Evolutionary conservation across 345 rosid species (phyloP).

Genomic region (Bruguiera sexangula): DNA sequence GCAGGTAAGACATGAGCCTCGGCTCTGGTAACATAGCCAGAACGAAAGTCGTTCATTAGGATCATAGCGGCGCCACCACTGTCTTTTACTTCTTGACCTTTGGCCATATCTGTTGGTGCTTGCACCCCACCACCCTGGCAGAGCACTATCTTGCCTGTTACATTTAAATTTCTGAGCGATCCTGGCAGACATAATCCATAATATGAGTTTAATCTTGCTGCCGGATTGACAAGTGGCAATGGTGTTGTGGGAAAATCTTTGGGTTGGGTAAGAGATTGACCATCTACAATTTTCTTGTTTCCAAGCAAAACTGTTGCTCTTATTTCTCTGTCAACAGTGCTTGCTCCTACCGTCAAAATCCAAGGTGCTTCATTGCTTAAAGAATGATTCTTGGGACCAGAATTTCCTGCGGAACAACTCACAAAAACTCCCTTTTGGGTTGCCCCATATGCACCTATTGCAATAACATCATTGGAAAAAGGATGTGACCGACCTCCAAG

Average conservation of each 20-base stretch:
- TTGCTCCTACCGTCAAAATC: slow-evolving; percentile 39
- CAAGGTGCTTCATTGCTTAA: slow-evolving; percentile 32
- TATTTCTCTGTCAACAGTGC: slow-evolving; percentile 28
- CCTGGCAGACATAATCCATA: slow-evolving; percentile 5
- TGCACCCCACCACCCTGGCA: slow-evolving; percentile 8
- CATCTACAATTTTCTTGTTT: slow-evolving; percentile 7
- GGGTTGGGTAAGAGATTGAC: slow-evolving; percentile 16
- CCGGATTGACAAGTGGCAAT: slow-evolving; percentile 17
- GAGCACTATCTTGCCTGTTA: slow-evolving; percentile 9
- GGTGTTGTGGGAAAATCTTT: not conserved
- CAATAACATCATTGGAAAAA: slow-evolving; percentile 28
- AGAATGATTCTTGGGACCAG: slow-evolving; percentile 22
- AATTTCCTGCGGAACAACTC: slow-evolving; percentile 37
- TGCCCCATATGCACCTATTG: slow-evolving; percentile 31
- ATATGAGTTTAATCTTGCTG: not conserved
- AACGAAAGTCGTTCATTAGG: not conserved
- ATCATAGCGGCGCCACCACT: slow-evolving; percentile 21
- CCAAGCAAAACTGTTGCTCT: slow-evolving; percentile 30
- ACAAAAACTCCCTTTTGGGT: slow-evolving; percentile 31
- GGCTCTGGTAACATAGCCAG: slow-evolving; percentile 1
- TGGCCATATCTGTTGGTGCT: not conserved
- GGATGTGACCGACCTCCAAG: slow-evolving; percentile 35
- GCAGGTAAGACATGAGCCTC: slow-evolving; percentile 12
- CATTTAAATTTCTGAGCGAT: slow-evolving; percentile 3
- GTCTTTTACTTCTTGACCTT: slow-evolving; percentile 18